Evolutionary conservation across 306 rosid genomes (phyloP).

Genomic region (Aeschynomene evenia): DNA sequence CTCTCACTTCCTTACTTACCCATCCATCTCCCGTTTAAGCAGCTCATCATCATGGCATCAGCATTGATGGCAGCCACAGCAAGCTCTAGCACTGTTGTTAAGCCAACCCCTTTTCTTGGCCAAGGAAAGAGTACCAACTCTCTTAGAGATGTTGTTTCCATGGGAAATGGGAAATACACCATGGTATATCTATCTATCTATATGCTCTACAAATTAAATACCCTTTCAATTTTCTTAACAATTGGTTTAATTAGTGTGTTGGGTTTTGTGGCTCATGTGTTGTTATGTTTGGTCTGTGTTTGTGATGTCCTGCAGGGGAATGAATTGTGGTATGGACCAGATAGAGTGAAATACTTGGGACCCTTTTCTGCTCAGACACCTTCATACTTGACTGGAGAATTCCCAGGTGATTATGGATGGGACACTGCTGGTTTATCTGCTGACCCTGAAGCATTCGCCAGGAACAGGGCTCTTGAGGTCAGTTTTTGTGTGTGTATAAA

Average conservation of each 20-base stretch:
- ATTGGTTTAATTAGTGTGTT: not conserved
- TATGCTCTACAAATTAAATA: not conserved
- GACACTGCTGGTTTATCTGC: conserved; percentile 89
- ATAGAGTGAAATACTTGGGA: conserved; percentile 84
- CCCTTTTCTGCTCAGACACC: conserved; percentile 92
- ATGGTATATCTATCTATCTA: too few species aligned
- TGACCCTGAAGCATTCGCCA: conserved; percentile 92
- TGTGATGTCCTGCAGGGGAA: conserved; percentile 47
- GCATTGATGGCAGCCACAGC: conserved; percentile 76
- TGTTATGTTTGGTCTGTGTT: conserved; percentile 20
- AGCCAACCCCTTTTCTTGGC: conserved; percentile 74
- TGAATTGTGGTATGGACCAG: conserved; percentile 89
- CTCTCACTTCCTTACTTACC: not conserved
- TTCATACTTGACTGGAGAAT: conserved; percentile 77
- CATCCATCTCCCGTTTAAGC: not conserved
- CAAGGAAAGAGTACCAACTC: conserved; percentile 53
- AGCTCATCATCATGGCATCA: conserved; percentile 48
- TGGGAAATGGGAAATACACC: conserved; percentile 73
- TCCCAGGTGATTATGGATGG: conserved; percentile 92
- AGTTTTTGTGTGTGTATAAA: not conserved
- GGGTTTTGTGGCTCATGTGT: not conserved
- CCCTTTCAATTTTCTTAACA: not conserved
- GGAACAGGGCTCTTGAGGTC: conserved; percentile 93
- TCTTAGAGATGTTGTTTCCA: conserved; percentile 68
- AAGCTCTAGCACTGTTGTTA: conserved; percentile 63